phyloP scores from a whole-genome alignment of 148 eudicot species.

The Chenopodium album region DNA sequence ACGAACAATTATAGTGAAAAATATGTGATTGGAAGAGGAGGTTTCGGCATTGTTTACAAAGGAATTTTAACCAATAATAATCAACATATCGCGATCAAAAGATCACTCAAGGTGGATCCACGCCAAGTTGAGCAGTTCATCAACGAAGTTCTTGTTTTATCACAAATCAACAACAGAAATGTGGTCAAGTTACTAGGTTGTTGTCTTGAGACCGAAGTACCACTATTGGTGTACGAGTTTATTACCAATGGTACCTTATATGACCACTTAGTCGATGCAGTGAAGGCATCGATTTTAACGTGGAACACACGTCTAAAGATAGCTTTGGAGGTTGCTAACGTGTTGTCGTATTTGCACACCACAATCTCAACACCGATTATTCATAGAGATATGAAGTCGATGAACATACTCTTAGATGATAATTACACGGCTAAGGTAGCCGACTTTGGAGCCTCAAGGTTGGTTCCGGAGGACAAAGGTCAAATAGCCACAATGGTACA shows the following conservation, averaged over 20 bases:
- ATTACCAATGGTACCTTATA: slow-evolving; percentile 19
- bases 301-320: slow-evolving; percentile 14
- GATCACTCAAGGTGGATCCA: slow-evolving; percentile 18
- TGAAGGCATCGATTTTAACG: slow-evolving; percentile 3
- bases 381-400: slow-evolving; percentile 21
- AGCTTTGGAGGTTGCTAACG: slow-evolving; percentile 15
- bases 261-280: slow-evolving; percentile 15
- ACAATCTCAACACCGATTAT: slow-evolving; percentile 21
- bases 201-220: slow-evolving; percentile 17
- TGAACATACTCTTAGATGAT: slow-evolving; percentile 16
- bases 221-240: slow-evolving; percentile 17
- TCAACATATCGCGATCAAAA: slow-evolving; percentile 20
- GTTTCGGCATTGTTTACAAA: slow-evolving; percentile 17
- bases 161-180: slow-evolving; percentile 17
- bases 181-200: slow-evolving; percentile 21
- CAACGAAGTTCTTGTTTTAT: slow-evolving; percentile 12
- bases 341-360: slow-evolving; percentile 20
- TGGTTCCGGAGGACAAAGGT: slow-evolving; percentile 4
- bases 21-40: slow-evolving; percentile 14
- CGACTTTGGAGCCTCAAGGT: slow-evolving; percentile 24
- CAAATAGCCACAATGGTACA: slow-evolving; percentile 14
- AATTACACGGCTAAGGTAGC: slow-evolving; percentile 18
- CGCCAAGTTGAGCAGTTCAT: slow-evolving; percentile 22
- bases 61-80: background rate
- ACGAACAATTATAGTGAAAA: slow-evolving; percentile 12